phyloP scores from a whole-genome alignment of 148 eudicot genomes.

The Rhododendron ferrugineum region DNA sequence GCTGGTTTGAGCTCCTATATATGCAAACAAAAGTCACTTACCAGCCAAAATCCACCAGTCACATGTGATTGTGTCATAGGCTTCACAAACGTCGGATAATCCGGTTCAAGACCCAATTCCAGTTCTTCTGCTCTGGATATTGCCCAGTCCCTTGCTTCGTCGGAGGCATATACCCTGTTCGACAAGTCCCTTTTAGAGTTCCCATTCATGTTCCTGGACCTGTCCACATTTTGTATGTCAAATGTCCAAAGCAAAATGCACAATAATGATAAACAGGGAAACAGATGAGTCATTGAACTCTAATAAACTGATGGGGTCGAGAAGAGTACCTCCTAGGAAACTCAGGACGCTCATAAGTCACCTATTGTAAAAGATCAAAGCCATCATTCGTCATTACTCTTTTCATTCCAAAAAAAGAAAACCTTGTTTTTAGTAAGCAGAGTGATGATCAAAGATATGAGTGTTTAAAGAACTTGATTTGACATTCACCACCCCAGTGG shows the following conservation, averaged over 20 bases:
- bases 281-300: background rate
- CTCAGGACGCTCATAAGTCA: constrained; percentile 21
- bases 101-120: constrained; percentile 29
- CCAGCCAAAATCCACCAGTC: constrained; percentile 91
- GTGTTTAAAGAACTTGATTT: background rate
- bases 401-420: background rate
- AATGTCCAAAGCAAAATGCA: background rate
- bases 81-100: constrained; percentile 44
- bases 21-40: constrained; percentile 16
- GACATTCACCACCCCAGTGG: background rate
- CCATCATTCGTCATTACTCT: background rate
- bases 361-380: constrained; percentile 7
- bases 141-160: constrained; percentile 44
- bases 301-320: background rate
- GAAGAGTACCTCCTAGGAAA: constrained; percentile 22
- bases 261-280: background rate
- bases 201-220: constrained; percentile 20
- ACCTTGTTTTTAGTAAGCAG: background rate
- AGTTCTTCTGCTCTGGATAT: constrained; percentile 53
- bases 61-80: constrained; percentile 82
- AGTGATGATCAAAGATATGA: background rate
- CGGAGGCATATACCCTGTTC: constrained; percentile 51
- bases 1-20: background rate
- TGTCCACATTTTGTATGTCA: background rate
- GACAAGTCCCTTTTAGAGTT: constrained; percentile 43